These are phyloP conservation scores for Fusarium lateritium DNA, from an alignment of 2,329 filamentous ascomycete genomes.

Conservation along the genomic window DNA sequence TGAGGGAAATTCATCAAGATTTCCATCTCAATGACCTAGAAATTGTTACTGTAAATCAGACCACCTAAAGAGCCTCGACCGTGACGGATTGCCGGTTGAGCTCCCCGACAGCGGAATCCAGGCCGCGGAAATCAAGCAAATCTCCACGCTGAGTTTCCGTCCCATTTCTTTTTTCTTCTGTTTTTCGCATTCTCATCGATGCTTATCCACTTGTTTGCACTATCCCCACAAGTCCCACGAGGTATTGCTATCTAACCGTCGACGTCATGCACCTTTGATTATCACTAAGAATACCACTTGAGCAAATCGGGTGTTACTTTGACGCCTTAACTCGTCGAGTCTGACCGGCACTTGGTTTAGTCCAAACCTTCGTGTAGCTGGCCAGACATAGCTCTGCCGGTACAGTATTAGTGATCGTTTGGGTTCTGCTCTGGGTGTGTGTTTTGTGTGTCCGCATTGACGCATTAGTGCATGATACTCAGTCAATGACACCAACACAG, in stretches of 20 bases:
- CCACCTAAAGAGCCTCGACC: conserved; percentile 4
- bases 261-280: conserved; percentile 39
- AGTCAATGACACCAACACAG: conserved; percentile 34
- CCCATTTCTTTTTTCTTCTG: conserved; percentile 6
- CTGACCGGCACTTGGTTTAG: conserved; percentile 27
- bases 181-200: conserved; percentile 23
- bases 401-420: neutral
- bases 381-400: neutral
- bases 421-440: conserved; percentile 13
- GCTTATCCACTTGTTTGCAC: conserved; percentile 9
- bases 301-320: conserved; percentile 1
- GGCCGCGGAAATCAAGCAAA: conserved; percentile 1
- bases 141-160: conserved; percentile 8
- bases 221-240: conserved; percentile 15
- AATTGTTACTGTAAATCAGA: conserved; percentile 12
- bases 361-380: conserved; percentile 23
- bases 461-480: conserved; percentile 27
- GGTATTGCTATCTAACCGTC: conserved; percentile 27
- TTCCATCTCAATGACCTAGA: neutral
- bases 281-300: conserved; percentile 18
- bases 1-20: conserved; percentile 1
- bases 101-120: conserved; percentile 21
- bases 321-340: conserved; percentile 12
- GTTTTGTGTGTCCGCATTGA: conserved; percentile 1
- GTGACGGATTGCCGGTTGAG: conserved; percentile 2